phyloP scores from a whole-genome alignment of 176 grass and related monocot genomes.

The Triticum monococcum region DNA sequence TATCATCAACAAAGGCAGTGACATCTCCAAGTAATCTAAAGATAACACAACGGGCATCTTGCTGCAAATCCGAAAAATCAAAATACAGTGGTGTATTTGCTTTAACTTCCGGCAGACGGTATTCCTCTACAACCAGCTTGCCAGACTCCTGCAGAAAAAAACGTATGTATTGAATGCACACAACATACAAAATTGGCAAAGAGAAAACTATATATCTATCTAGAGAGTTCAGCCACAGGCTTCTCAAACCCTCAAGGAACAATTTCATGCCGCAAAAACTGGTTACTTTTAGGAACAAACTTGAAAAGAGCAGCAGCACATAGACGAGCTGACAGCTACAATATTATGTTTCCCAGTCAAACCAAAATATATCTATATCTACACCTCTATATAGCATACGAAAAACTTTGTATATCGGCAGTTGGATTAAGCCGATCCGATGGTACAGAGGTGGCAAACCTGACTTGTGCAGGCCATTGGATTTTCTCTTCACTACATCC shows the following conservation, averaged over 20 bases:
- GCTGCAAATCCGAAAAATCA: conserved; percentile 71
- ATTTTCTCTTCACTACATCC: no score
- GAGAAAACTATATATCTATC: background rate
- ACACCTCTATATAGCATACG: no score
- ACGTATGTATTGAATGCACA: conserved; percentile 14
- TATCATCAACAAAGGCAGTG: conserved; percentile 78
- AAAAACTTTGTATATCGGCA: no score
- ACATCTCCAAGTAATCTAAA: conserved; percentile 89
- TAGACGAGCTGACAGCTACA: background rate
- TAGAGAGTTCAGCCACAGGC: background rate
- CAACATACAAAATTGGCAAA: conserved; percentile 1
- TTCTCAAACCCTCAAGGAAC: conserved; percentile 16
- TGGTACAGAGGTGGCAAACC: no score
- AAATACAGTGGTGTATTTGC: conserved; percentile 75
- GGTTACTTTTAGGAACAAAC: conserved; percentile 14
- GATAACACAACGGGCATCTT: conserved; percentile 61
- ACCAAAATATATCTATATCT: no score
- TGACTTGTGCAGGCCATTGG: no score
- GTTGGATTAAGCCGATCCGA: no score
- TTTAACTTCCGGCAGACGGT: conserved; percentile 80
- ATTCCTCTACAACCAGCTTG: conserved; percentile 75
- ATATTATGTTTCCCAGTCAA: background rate
- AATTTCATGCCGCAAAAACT: background rate
- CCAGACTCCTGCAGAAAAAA: conserved; percentile 69
- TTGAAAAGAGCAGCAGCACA: conserved; percentile 8